These are phyloP conservation scores for Podila verticillata DNA, from an alignment of 192 early-diverging fungal species.

Conservation along the genomic window DNA sequence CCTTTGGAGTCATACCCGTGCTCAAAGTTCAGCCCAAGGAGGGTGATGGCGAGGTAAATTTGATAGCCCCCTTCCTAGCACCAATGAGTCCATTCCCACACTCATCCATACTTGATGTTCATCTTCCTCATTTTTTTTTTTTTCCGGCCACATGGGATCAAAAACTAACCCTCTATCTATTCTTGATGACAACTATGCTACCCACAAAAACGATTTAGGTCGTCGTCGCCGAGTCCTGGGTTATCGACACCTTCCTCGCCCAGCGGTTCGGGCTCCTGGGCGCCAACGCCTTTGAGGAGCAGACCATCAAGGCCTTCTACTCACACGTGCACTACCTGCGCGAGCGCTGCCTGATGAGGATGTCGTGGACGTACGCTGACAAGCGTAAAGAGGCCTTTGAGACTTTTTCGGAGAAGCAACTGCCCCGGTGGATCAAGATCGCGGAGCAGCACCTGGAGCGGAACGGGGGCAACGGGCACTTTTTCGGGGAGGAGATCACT, in stretches of 20 bases:
- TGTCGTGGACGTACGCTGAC: constrained; percentile 25
- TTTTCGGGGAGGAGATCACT: constrained; percentile 23
- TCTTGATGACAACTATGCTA: not conserved
- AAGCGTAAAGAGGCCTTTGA: constrained; percentile 20
- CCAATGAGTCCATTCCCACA: not conserved
- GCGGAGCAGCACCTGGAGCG: constrained; percentile 22
- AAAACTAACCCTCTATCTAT: not conserved
- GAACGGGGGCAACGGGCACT: constrained; percentile 26
- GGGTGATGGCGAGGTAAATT: constrained; percentile 2
- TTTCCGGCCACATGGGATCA: not conserved
- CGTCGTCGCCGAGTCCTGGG: not conserved
- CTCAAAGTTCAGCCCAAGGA: not conserved
- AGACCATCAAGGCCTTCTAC: constrained; percentile 27
- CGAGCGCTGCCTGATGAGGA: constrained; percentile 13
- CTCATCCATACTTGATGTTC: not conserved
- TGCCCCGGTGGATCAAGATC: constrained; percentile 16
- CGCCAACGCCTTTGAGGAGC: constrained; percentile 15
- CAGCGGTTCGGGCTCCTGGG: constrained; percentile 26
- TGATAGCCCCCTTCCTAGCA: not conserved
- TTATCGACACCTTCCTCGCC: constrained; percentile 24
- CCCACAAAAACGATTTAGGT: not conserved
- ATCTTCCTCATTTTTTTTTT: not conserved
- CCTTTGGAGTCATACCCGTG: not conserved
- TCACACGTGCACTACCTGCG: constrained; percentile 29
- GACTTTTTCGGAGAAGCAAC: not conserved